Base-by-base conservation (phyloP, 495 filamentous ascomycete species). In the Daldinia vernicosa region DNA sequence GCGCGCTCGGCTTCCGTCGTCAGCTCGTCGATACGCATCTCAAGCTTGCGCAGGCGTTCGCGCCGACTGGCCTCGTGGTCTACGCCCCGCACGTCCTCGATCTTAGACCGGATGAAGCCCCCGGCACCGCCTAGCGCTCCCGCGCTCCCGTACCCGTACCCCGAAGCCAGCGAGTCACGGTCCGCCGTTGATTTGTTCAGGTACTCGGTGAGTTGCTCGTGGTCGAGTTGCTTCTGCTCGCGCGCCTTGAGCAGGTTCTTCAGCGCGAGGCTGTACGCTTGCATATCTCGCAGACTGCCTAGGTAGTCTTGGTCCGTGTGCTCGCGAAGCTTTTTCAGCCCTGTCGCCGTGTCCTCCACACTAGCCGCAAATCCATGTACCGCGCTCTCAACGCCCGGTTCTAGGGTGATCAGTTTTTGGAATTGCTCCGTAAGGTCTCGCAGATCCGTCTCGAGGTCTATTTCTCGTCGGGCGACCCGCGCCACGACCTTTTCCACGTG, bases 161-260 rank as follows among this genome's bases (percentile, higher is more conserved):
- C 86, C 17, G 89, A 88, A 5, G 92, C 91, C 12, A 99, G 89
- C 30, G 86, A 86, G 80, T 99, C 96, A 47, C 95, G 89, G 76
- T 99, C 95, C n/a, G 87, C 81, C 8, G 91, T 91, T 2, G 92
- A 91, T 75, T 96, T 96, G 82, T 90, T 91, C 62, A 97, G 92
- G 79, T 98, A 98, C 74, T 97, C 95, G 22, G 93, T 97, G 30
- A 98, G 84, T 43, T 92, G 95, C 81, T 99, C 95, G 76, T 95
- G 97, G 80, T 99, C 95, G 45, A 98, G 90, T 76, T 99, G 95
- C 77, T 98, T 99, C 81, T 96, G 94, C 81, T 99, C 96, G 22
- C 95, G 90, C 6, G 92, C 91, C 82, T 97, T 97, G 75, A 99
- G 88, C 3, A 98, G 89, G 32, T 89, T 82, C 79, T 97, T 96